Evolutionary conservation across 441 rosid genomes (phyloP).

Genomic region (Brassica balearica): DNA sequence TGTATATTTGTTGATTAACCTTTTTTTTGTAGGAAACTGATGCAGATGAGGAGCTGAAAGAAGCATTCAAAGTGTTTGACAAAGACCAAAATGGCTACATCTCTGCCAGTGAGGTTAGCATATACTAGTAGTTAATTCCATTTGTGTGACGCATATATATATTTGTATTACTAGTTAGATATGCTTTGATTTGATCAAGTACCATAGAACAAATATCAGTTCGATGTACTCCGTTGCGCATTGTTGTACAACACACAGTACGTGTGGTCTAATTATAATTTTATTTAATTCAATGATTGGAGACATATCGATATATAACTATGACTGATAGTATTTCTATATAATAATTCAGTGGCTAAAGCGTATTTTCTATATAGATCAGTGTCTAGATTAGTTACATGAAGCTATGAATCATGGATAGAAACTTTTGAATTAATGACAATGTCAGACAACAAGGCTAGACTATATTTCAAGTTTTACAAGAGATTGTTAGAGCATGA

Average conservation of each 20-base stretch:
- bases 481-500: too few relatives aligned
- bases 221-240: background rate
- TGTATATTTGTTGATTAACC: background rate
- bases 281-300: constrained; percentile 6
- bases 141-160: background rate
- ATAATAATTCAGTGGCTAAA: background rate
- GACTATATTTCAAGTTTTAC: constrained; percentile 20
- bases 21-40: too few relatives aligned
- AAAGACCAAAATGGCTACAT: constrained; percentile 82
- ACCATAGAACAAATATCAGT: background rate
- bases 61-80: constrained; percentile 36
- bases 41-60: too few relatives aligned
- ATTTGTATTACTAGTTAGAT: background rate
- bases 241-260: constrained; percentile 12
- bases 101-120: constrained; percentile 68
- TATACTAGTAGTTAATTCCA: background rate
- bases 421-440: constrained; percentile 5
- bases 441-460: constrained; percentile 16
- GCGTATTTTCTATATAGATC: background rate
- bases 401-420: background rate
- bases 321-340: background rate
- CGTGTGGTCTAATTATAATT: constrained; percentile 14
- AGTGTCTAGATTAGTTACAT: background rate
- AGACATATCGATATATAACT: background rate
- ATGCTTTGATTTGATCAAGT: background rate